These are phyloP conservation scores for Peronospora belbahrii DNA, from an alignment of 352 stramenopile species.

Conservation along the genomic window DNA sequence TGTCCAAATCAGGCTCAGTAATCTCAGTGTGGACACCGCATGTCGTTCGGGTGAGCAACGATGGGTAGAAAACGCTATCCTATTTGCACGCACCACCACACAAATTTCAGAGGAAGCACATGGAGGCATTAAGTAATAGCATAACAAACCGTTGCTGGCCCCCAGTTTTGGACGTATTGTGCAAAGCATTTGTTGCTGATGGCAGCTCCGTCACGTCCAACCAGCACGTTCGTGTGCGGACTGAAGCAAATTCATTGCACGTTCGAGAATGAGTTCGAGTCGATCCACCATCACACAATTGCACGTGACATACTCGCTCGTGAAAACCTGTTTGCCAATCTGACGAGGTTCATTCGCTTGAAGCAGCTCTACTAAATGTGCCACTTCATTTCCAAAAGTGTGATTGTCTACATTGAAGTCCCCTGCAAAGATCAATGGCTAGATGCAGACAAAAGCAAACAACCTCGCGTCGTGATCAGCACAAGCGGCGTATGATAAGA, in stretches of 20 bases:
- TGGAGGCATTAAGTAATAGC: background rate
- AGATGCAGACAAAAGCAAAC: background rate
- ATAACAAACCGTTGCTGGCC: slow-evolving; percentile 32
- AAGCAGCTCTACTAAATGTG: slow-evolving; percentile 50
- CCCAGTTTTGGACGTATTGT: slow-evolving; percentile 71
- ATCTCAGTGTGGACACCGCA: slow-evolving; percentile 26
- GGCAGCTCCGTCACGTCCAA: slow-evolving; percentile 71
- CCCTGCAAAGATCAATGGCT: slow-evolving; percentile 72
- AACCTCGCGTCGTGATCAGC: too few relatives aligned
- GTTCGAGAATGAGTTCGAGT: background rate
- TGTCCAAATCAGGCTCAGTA: slow-evolving; percentile 18
- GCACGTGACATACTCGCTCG: slow-evolving; percentile 56
- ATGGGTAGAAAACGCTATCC: slow-evolving; percentile 50
- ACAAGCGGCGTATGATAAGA: too few relatives aligned
- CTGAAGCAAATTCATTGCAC: slow-evolving; percentile 24
- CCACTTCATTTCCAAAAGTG: slow-evolving; percentile 62
- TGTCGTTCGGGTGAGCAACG: slow-evolving; percentile 40
- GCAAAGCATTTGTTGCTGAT: slow-evolving; percentile 61
- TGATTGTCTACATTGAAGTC: slow-evolving; percentile 85
- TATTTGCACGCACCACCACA: too few relatives aligned
- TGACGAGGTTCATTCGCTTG: slow-evolving; percentile 34
- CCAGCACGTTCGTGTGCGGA: slow-evolving; percentile 66
- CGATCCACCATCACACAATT: background rate
- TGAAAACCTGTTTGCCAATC: slow-evolving; percentile 55
- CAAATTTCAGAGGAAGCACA: too few relatives aligned